These are phyloP conservation scores for Eutypella sp. DNA, from an alignment of 2,329 filamentous ascomycete species.

Conservation along the genomic window DNA sequence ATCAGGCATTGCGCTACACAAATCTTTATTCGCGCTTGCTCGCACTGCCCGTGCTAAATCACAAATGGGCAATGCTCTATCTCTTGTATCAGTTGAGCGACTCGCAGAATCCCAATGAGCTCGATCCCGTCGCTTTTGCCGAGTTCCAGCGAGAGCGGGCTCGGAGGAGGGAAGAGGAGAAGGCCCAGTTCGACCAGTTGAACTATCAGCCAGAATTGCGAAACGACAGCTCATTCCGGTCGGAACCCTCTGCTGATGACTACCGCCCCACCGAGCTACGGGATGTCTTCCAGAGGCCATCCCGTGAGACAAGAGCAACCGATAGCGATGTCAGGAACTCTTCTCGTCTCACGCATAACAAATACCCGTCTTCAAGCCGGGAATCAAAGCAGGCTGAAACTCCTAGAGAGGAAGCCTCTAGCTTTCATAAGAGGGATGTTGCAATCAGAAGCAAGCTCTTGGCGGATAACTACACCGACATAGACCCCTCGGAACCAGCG, in stretches of 20 bases:
- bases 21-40: conserved; percentile 87
- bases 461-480: conserved; percentile 50
- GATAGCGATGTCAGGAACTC: conserved; percentile 14
- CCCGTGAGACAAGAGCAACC: conserved; percentile 17
- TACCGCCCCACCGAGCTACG: conserved; percentile 25
- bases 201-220: conserved; percentile 10
- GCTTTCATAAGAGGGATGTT: conserved; percentile 40
- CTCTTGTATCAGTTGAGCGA: conserved; percentile 81
- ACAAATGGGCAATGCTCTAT: conserved; percentile 96
- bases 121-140: conserved; percentile 28
- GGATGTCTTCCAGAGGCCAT: conserved; percentile 24
- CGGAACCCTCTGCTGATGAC: conserved; percentile 10
- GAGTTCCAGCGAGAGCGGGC: conserved; percentile 27
- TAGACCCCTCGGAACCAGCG: conserved; percentile 59
- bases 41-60: conserved; percentile 83
- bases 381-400: conserved; percentile 25
- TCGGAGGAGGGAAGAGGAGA: conserved; percentile 8
- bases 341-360: conserved; percentile 1
- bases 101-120: conserved; percentile 52
- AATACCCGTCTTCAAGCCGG: conserved; percentile 12
- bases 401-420: conserved; percentile 12
- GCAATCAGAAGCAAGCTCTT: conserved; percentile 53
- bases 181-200: not conserved
- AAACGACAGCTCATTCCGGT: conserved; percentile 10
- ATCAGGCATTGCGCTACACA: conserved; percentile 77